A percentile compares a stretch with the other conserved stretches of the same genome.
phyloP scores from a whole-genome alignment of 805 yeast genomes.

The Blastobotrys terrestris region DNA sequence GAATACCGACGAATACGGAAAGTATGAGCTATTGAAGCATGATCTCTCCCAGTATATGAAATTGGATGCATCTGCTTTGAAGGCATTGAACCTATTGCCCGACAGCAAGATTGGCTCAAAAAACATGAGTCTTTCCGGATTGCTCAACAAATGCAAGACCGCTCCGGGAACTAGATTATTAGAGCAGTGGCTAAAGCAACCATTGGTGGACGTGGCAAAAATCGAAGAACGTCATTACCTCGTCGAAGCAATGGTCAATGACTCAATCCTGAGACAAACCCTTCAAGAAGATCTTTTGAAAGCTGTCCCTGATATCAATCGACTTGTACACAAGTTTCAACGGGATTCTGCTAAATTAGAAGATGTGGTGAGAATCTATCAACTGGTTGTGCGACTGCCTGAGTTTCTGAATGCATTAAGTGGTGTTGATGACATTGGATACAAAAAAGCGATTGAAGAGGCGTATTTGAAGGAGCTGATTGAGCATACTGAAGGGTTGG shows the following conservation, averaged over 20 bases:
- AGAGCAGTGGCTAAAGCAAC: conserved; percentile 95
- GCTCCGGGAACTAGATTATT: conserved; percentile 82
- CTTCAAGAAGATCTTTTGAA: conserved; percentile 62
- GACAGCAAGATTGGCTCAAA: conserved; percentile 41
- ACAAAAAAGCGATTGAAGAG: conserved; percentile 32
- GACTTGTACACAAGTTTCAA: conserved; percentile 62
- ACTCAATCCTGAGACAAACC: conserved; percentile 57
- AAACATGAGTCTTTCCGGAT: conserved; percentile 65
- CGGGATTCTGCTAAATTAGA: conserved; percentile 59
- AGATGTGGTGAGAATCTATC: conserved; percentile 85
- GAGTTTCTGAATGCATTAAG: conserved; percentile 52
- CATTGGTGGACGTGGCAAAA: conserved; percentile 57
- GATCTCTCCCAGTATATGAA: conserved; percentile 78
- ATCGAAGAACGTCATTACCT: conserved; percentile 66
- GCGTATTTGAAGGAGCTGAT: conserved; percentile 57
- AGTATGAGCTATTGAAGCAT: conserved; percentile 54
- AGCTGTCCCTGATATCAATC: conserved; percentile 76
- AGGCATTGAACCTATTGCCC: conserved; percentile 84
- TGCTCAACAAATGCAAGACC: conserved; percentile 83
- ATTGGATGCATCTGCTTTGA: conserved; percentile 83
- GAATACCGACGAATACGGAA: conserved; percentile 49
- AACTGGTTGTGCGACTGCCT: conserved; percentile 66
- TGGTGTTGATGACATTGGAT: conserved; percentile 35
- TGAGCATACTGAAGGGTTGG: conserved; percentile 44
- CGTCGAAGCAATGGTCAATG: conserved; percentile 69